These are phyloP conservation scores for Yamadazyma pseudoaaseri DNA, from an alignment of 1,139 yeast genomes.

Conservation along the genomic window DNA sequence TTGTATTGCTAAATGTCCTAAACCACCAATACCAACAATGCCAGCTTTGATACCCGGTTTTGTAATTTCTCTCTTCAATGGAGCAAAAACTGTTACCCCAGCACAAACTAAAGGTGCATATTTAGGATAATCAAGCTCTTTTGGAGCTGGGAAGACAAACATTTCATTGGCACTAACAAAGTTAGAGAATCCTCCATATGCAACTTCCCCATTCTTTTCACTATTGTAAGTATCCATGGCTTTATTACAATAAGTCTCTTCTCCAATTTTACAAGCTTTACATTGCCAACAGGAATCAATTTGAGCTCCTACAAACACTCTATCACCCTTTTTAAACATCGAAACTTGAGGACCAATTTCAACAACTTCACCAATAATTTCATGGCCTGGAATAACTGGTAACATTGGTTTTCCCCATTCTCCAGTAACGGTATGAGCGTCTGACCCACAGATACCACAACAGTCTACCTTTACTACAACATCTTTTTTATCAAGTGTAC, in stretches of 20 bases:
- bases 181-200: slow-evolving; percentile 64
- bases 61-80: slow-evolving; percentile 38
- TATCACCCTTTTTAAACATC: slow-evolving; percentile 51
- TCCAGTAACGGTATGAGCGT: slow-evolving; percentile 39
- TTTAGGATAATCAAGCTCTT: slow-evolving; percentile 38
- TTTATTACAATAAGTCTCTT: slow-evolving; percentile 52
- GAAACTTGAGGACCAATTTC: slow-evolving; percentile 45
- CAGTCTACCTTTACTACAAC: slow-evolving; percentile 32
- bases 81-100: slow-evolving; percentile 63
- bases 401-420: slow-evolving; percentile 36
- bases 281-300: slow-evolving; percentile 50
- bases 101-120: slow-evolving; percentile 72
- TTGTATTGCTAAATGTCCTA: slow-evolving; percentile 44
- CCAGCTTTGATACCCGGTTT: slow-evolving; percentile 35
- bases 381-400: slow-evolving; percentile 33
- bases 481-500: slow-evolving; percentile 28
- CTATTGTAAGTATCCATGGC: slow-evolving; percentile 45
- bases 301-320: slow-evolving; percentile 66
- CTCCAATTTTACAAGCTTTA: slow-evolving; percentile 40
- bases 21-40: slow-evolving; percentile 47
- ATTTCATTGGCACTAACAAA: slow-evolving; percentile 53
- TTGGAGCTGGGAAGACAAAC: slow-evolving; percentile 59
- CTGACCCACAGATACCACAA: slow-evolving; percentile 43
- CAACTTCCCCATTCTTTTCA: slow-evolving; percentile 14
- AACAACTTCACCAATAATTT: slow-evolving; percentile 45